phyloP scores from a whole-genome alignment of 2,329 filamentous ascomycete species.

The Beauveria sp. region DNA sequence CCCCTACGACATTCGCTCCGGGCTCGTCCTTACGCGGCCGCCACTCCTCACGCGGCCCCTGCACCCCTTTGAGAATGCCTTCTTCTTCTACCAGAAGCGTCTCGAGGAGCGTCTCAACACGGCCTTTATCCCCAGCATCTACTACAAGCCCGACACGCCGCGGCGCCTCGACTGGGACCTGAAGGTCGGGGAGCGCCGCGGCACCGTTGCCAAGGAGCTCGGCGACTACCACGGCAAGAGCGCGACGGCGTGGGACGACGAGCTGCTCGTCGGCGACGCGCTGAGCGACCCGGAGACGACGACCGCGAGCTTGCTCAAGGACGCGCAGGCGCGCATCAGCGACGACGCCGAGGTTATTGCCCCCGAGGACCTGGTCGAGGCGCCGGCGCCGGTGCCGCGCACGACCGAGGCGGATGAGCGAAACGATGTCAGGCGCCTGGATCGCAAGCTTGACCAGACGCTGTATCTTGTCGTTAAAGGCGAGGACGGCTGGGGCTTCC shows the following conservation, averaged over 20 bases:
- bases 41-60: conserved; percentile 79
- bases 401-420: conserved; percentile 70
- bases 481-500: conserved; percentile 75
- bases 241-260: conserved; percentile 80
- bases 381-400: conserved; percentile 64
- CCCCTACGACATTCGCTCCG: conserved; percentile 47
- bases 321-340: conserved; percentile 59
- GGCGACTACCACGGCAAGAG: conserved; percentile 71
- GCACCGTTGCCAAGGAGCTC: conserved; percentile 74
- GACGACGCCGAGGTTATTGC: conserved; percentile 53
- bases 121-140: conserved; percentile 85
- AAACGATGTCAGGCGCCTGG: conserved; percentile 69
- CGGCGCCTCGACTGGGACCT: conserved; percentile 83
- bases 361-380: conserved; percentile 52
- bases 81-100: conserved; percentile 94
- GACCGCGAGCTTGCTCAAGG: conserved; percentile 62
- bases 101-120: conserved; percentile 86
- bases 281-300: conserved; percentile 57
- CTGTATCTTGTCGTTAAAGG: conserved; percentile 81
- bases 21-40: conserved; percentile 79
- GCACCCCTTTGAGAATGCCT: conserved; percentile 83
- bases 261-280: conserved; percentile 67
- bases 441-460: conserved; percentile 71
- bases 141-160: conserved; percentile 86
- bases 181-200: conserved; percentile 66